Conservation (phyloP, 345 rosid genomes). For the Acer campestre region DNA sequence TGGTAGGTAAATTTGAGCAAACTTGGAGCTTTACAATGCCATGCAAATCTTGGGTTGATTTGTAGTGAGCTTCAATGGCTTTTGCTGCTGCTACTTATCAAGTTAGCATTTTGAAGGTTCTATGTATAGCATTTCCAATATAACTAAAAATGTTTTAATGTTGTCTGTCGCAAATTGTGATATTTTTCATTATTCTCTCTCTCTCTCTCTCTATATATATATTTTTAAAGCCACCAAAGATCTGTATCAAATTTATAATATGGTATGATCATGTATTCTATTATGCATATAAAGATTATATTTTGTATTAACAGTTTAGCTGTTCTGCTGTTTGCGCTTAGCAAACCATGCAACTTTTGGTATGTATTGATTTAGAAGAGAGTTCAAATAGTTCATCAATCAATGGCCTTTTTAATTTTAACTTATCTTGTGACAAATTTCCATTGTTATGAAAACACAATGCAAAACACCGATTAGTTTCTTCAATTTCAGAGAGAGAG, state of each 20-base stretch:
- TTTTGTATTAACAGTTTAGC: not conserved
- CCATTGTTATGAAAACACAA: too few relatives aligned
- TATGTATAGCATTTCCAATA: conserved; percentile 12
- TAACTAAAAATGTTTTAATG: not conserved
- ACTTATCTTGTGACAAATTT: too few relatives aligned
- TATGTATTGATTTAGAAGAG: not conserved
- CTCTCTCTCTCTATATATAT: not conserved
- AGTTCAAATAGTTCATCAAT: not conserved
- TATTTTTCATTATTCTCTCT: not conserved
- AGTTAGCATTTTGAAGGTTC: conserved; percentile 14
- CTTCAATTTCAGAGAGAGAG: too few relatives aligned
- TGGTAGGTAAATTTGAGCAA: conserved; percentile 50
- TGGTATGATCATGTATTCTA: conserved; percentile 13
- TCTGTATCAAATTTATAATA: conserved; percentile 13
- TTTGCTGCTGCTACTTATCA: conserved; percentile 12
- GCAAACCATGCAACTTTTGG: not conserved
- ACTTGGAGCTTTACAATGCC: not conserved
- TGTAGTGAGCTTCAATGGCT: not conserved
- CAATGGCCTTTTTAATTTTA: too few relatives aligned
- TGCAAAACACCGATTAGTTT: too few relatives aligned
- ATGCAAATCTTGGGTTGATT: not conserved
- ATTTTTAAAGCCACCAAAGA: conserved; percentile 2
- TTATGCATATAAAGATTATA: not conserved
- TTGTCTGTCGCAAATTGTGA: conserved; percentile 9
- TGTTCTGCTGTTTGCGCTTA: not conserved